Evolutionary conservation across 1,139 yeast species (phyloP).

Genomic region (Candida dubliniensis): DNA sequence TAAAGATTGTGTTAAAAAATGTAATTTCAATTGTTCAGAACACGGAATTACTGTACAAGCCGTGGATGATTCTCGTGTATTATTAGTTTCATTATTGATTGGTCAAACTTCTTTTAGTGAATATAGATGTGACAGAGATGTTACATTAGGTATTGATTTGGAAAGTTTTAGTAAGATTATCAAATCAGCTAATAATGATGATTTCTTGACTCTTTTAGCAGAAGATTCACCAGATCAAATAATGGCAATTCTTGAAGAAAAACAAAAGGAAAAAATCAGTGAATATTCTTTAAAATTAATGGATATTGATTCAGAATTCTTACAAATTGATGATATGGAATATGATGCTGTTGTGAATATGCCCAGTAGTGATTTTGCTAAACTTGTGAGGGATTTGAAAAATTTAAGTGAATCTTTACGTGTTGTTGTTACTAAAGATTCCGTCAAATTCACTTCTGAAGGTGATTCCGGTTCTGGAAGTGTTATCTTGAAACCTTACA

Average conservation of each 20-base stretch:
- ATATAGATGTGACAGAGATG: conserved; percentile 93
- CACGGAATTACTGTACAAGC: conserved; percentile 96
- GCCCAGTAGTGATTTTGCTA: conserved; percentile 88
- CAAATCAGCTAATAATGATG: conserved; percentile 89
- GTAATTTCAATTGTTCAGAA: conserved; percentile 95
- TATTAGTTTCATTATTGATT: conserved; percentile 82
- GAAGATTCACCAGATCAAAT: conserved; percentile 89
- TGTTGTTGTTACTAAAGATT: conserved; percentile 86
- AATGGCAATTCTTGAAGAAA: conserved; percentile 84
- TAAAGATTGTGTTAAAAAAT: conserved; percentile 88
- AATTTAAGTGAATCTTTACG: conserved; percentile 85
- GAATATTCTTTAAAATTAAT: conserved; percentile 90
- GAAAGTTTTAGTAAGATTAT: conserved; percentile 83
- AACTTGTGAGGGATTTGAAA: conserved; percentile 84
- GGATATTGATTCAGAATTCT: conserved; percentile 95
- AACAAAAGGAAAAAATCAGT: conserved; percentile 84
- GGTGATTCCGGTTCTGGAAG: conserved; percentile 93
- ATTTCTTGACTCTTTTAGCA: conserved; percentile 83
- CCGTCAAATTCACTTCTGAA: conserved; percentile 84
- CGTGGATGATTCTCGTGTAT: conserved; percentile 94
- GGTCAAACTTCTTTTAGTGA: conserved; percentile 90
- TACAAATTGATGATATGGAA: conserved; percentile 92
- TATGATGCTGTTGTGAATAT: conserved; percentile 82
- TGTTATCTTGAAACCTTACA: conserved; percentile 80
- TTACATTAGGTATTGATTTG: conserved; percentile 89